These are phyloP conservation scores for Lactarius evosmus DNA, from an alignment of 768 basidiomycete species.

Conservation along the genomic window DNA sequence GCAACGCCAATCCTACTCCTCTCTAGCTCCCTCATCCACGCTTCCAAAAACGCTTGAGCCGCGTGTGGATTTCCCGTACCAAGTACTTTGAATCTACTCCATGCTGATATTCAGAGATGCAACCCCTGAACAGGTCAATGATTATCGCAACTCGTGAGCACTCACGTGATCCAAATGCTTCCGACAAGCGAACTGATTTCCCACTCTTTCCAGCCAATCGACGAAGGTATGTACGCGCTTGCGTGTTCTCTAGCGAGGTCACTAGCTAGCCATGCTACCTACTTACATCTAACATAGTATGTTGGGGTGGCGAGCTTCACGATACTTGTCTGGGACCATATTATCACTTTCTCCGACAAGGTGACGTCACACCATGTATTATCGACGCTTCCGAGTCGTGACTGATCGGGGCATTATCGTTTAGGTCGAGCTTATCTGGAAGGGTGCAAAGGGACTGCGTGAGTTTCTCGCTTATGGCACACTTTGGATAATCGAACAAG, in stretches of 20 bases:
- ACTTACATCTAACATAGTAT: conserved; percentile 36
- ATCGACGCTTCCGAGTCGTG: background rate
- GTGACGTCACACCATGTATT: conserved; percentile 23
- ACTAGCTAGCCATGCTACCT: background rate
- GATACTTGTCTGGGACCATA: conserved; percentile 54
- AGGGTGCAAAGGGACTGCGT: conserved; percentile 46
- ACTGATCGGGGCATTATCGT: background rate
- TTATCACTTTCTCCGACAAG: conserved; percentile 51
- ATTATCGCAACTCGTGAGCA: conserved; percentile 11
- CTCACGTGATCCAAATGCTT: background rate
- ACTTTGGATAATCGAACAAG: background rate
- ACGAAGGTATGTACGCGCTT: background rate
- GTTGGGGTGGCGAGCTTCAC: conserved; percentile 52
- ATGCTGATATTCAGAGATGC: too few relatives aligned
- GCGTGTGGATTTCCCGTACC: background rate
- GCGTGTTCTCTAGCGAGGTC: too few relatives aligned
- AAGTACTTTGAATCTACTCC: background rate
- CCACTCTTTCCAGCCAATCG: background rate
- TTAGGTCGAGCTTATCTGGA: conserved; percentile 53
- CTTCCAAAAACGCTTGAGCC: background rate
- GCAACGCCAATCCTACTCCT: background rate
- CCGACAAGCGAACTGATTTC: background rate
- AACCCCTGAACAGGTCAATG: too few relatives aligned
- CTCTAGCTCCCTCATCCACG: background rate
- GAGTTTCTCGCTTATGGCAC: conserved; percentile 28